phyloP scores from a whole-genome alignment of 768 basidiomycete genomes.

The Ephemerocybe angulata region DNA sequence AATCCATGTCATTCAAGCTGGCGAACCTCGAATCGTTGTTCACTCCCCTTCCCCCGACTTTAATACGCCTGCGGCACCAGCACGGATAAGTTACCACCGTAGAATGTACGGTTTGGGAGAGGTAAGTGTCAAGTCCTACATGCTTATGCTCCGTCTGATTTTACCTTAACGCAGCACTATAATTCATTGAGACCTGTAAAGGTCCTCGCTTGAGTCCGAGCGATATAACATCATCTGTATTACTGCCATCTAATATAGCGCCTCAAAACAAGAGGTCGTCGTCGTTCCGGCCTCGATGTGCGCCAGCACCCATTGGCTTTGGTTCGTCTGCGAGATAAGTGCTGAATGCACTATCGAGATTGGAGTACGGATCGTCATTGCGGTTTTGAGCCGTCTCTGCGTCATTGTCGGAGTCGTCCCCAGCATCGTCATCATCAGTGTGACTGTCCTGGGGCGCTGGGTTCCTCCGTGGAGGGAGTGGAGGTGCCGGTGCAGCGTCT shows the following conservation, averaged over 20 bases:
- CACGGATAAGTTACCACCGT: conserved; percentile 87
- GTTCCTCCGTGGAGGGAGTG: conserved; percentile 24
- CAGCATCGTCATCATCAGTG: conserved; percentile 25
- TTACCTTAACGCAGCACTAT: conserved; percentile 66
- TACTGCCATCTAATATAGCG: not conserved
- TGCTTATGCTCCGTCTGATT: not conserved
- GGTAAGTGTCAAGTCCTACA: conserved; percentile 43
- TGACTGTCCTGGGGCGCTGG: conserved; percentile 14
- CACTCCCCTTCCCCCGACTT: conserved; percentile 54
- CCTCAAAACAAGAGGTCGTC: conserved; percentile 62
- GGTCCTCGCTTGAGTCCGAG: not conserved
- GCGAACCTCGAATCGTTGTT: conserved; percentile 76
- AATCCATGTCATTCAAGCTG: conserved; percentile 88
- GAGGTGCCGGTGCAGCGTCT: conserved; percentile 29
- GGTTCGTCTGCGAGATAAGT: conserved; percentile 73
- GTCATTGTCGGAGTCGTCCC: conserved; percentile 7
- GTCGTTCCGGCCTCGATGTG: conserved; percentile 38
- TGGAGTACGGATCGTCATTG: conserved; percentile 74
- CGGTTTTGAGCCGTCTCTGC: conserved; percentile 17
- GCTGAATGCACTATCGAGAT: conserved; percentile 72
- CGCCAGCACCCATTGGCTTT: conserved; percentile 49
- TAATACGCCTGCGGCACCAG: conserved; percentile 35
- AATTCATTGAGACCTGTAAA: conserved; percentile 67
- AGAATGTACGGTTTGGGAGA: conserved; percentile 95
- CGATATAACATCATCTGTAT: not conserved